Evolutionary conservation across 2,329 filamentous ascomycete species (phyloP).

Genomic region (Microcyclospora tardicrescens): DNA sequence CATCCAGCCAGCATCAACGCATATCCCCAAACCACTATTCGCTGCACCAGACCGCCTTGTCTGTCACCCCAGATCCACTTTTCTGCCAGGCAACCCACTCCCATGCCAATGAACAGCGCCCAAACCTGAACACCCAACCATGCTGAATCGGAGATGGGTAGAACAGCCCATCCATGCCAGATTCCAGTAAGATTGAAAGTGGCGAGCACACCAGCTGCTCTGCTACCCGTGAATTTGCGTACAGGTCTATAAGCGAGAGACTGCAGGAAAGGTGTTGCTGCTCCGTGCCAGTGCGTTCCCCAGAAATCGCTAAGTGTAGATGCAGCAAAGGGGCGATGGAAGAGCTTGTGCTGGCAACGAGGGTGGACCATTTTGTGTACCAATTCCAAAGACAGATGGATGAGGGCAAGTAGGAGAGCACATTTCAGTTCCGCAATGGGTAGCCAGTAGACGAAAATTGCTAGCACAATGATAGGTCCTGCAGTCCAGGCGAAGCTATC

Average conservation of each 20-base stretch:
- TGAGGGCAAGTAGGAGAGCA: slow-evolving; percentile 5
- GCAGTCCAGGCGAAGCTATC: slow-evolving; percentile 1
- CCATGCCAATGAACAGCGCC: slow-evolving; percentile 9
- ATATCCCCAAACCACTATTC: slow-evolving; percentile 4
- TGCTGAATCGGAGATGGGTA: slow-evolving; percentile 2
- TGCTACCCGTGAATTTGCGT: slow-evolving; percentile 1
- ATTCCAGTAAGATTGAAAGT: slow-evolving; percentile 10
- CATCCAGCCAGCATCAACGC: slow-evolving; percentile 4
- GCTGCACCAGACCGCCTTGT: slow-evolving; percentile 5
- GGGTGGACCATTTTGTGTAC: slow-evolving; percentile 8
- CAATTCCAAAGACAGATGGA: slow-evolving; percentile 7
- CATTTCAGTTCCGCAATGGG: slow-evolving; percentile 3
- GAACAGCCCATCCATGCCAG: slow-evolving; percentile 12
- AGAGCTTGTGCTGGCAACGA: slow-evolving; percentile 5
- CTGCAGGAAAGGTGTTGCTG: slow-evolving; percentile 7
- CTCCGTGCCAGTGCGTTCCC: slow-evolving; percentile 11
- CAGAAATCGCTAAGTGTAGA: slow-evolving; percentile 8
- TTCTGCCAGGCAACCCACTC: slow-evolving; percentile 8
- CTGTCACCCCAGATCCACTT: slow-evolving; percentile 3
- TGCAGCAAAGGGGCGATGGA: slow-evolving; percentile 11
- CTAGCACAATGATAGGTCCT: slow-evolving; percentile 4
- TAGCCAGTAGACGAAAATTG: slow-evolving; percentile 2
- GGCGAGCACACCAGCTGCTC: slow-evolving; percentile 7
- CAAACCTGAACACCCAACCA: slow-evolving; percentile 6
- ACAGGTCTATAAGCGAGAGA: slow-evolving; percentile 9